Percentiles rank a stretch among this genome's conserved stretches.
Conservation (phyloP, 495 filamentous ascomycete genomes). For the Jackrogersella multiformis region DNA sequence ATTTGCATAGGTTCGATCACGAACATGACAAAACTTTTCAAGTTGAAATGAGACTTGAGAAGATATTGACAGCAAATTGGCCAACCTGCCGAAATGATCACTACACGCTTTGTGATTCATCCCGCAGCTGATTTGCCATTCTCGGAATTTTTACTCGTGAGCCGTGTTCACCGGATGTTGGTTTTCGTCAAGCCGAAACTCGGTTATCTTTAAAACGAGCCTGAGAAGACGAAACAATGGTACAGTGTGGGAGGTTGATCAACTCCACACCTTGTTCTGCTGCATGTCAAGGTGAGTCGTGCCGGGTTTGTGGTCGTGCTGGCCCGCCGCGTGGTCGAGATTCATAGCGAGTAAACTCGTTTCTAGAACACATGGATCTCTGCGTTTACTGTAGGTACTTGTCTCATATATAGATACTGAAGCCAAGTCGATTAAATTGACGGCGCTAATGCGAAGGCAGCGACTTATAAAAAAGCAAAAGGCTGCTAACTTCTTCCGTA, state of each 20-base stretch:
- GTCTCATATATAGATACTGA: conserved; percentile 39
- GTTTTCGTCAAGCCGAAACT: neutral
- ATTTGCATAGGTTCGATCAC: conserved; percentile 14
- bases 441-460: conserved; percentile 32
- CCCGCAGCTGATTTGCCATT: conserved; percentile 51
- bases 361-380: conserved; percentile 42
- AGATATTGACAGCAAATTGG: conserved; percentile 6
- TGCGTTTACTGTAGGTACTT: conserved; percentile 23
- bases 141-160: conserved; percentile 50
- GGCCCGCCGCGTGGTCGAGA: conserved; percentile 36
- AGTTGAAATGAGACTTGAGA: conserved; percentile 4
- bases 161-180: neutral
- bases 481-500: neutral
- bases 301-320: conserved; percentile 36
- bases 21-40: conserved; percentile 18
- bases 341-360: conserved; percentile 32
- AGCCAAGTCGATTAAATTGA: conserved; percentile 42
- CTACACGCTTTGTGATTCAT: conserved; percentile 54
- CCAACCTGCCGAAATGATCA: conserved; percentile 64
- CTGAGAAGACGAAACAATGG: conserved; percentile 22
- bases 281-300: conserved; percentile 32
- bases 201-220: conserved; percentile 9
- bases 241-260: conserved; percentile 33
- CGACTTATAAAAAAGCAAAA: conserved; percentile 11
- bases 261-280: conserved; percentile 33